Evolutionary conservation across 2,329 filamentous ascomycete genomes (phyloP), one percentile per base, ranked within the genome.

Genomic region (Colletotrichum sp.): DNA sequence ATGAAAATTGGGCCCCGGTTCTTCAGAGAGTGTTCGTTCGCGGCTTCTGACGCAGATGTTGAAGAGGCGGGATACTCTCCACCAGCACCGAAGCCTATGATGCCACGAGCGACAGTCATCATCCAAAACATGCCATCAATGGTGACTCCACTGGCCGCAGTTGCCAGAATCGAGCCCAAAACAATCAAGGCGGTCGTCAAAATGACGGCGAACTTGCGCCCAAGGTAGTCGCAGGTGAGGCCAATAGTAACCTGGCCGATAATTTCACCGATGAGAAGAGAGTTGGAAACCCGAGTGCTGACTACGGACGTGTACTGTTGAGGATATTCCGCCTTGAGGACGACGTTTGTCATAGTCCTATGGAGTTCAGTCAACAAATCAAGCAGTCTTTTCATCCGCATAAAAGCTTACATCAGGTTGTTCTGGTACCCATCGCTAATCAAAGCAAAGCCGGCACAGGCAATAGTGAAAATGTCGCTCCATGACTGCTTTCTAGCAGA

Each of bases 71-170:
- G 87, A 79, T 89, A 89, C 79, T 89, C 87, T 69, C 86, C 82
- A 26, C 84, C 81, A 13, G 86, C 83, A 72, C 88, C 88, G 34
- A 89, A 88, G 7, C 88, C 87, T 43, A 87, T 85, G 38, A 89
- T 83, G 7, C 88, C 88, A 56, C 88, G 84, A 7, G 87, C 84
- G 21, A 89, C 80, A 0, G 86, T 88, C 83, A 89, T 82, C 84
- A 89, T 89, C 87, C 88, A 89, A 71, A 89, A 87, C 87, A 90
- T 89, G 72, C 86, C 87, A 21, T 86, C 75, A 36, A 86, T 84
- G 3, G 87, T 89, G 7, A 81, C 77, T 12, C 88, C 88, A 71
- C 87, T 81, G 2, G 86, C 83, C 3, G 87, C 88, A 10, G 86
- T 87, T 2, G 88, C 87, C 21, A 89, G 76, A 30, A 89, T 87